Evolutionary conservation across 2,329 filamentous ascomycete genomes (phyloP).

Genomic region (Pezicula rhizophila): DNA sequence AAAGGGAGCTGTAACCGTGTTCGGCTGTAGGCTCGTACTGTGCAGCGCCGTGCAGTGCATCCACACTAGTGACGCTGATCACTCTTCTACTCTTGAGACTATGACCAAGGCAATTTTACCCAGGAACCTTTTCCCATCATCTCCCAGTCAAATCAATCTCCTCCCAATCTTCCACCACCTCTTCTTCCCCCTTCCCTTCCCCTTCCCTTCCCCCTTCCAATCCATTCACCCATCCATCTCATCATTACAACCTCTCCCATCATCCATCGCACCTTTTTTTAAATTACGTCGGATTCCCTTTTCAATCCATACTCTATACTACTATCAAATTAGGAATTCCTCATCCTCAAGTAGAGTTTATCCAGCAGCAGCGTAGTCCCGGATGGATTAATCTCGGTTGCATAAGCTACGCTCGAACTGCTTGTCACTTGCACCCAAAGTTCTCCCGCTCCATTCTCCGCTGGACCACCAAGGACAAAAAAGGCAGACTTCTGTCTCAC

Average conservation of each 20-base stretch:
- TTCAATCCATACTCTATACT: no score
- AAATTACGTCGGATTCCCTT: background rate
- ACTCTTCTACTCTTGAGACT: no score
- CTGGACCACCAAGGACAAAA: background rate
- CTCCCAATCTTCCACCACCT: background rate
- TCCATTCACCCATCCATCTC: background rate
- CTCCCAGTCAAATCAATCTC: background rate
- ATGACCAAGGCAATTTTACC: no score
- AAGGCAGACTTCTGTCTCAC: constrained; percentile 12
- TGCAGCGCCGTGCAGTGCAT: no score
- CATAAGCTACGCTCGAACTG: background rate
- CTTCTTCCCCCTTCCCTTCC: background rate
- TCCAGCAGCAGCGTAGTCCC: no score
- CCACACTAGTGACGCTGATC: no score
- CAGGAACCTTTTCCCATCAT: no score
- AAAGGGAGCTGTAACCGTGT: no score
- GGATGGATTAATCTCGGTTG: no score
- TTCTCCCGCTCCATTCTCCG: background rate
- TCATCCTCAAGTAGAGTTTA: no score
- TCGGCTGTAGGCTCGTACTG: no score
- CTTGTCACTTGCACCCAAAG: background rate
- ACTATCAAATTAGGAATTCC: no score
- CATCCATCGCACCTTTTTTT: background rate
- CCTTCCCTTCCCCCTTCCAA: background rate
- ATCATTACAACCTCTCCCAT: background rate